Base-by-base conservation (phyloP, 2,329 filamentous ascomycete genomes). In the Hysterium pulicare region DNA sequence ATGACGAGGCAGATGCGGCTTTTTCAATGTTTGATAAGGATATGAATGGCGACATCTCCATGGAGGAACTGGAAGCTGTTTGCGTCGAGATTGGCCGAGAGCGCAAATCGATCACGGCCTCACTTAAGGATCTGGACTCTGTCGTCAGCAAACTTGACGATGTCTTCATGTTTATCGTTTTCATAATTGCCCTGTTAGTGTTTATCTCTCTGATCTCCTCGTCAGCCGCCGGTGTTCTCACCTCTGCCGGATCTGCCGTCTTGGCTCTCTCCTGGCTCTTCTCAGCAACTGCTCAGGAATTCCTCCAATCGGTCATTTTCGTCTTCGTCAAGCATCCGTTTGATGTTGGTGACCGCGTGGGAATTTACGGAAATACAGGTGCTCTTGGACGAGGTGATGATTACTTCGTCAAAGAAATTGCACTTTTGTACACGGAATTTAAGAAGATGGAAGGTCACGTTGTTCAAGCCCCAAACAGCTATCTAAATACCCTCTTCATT, bases 361-460 rank as follows among this genome's bases (percentile, higher is more conserved):
- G 86, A 1, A 81, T 97, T 16, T 96, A 96, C 58, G 90, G 90
- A 41, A 94, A 90, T 56, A 89, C 89, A 0, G 91, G 91, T 47
- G 77, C 83, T n/a, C 64, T 77, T 13, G 77, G 89, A 59, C 80
- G 78, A 26, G 90, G 90, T 34, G 91, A 96, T 55, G 91, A 96
- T 58, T 97, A 95, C 68, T 96, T 95, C 52, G 90, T 97, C 41
- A 95, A 94, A 41, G 88, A 95, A 60, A 94, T 97, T 42, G 86
- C 89, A 1, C 76, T 97, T 1, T 77, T 96, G 13, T 97, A 93
- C 64, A 97, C 91, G 11, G 91, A 96, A 60, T 96, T 96, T 74
- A 96, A 96, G 76, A 96, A 96, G 74, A 91, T 96, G 87, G 86
- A 96, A 67, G 91, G 91, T 2, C 90, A 96, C 57, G 85, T 96